Evolutionary conservation across 768 basidiomycete species (phyloP), one percentile per base, ranked within the genome.

Genomic region (Zangia roseola): DNA sequence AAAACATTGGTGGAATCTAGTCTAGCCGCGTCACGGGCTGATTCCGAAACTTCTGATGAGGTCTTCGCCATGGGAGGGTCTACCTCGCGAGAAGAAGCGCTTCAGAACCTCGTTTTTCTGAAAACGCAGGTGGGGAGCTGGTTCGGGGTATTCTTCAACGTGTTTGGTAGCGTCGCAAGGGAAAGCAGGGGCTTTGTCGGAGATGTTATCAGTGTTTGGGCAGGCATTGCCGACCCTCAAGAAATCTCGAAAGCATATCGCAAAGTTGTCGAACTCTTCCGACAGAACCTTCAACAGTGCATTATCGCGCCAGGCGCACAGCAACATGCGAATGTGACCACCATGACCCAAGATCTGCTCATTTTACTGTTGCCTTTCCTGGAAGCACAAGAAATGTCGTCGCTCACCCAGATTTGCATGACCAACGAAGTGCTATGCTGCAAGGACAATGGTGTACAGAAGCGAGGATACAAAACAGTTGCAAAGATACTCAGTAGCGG

Each of bases 121-220:
- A 81, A 79, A 35, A 76, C 75, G 0, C 88, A 97, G 62, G 86
- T 80, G 0, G 89, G 93, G 64, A 97, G 92, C 61, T 94, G 97
- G 88, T 80, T 98, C 28, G 86, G 92, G 1, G 93, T 98, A 5
- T 75, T 97, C 38, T 94, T 98, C 75, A 99, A 99, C 64, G 86
- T 99, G n/a, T 98, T 95, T 69, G 81, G 88, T 49, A 91, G 80
- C 51, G 82, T 89, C 26, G 81, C 79, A n/a, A 77, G 82, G 42
- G 93, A 97, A 53, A 70, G 64, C 41, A 75, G 88, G 43, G 82
- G 83, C 8, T 75, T 83, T 71, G 83, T 97, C 14, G 91, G 94
- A 17, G 92, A 94, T 45, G 91, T 91, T 37, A 89, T 98, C 59
- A 81, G 76, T 13, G 76, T 78, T n/a, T 99, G 94, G 91, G 77